These are phyloP conservation scores for Fusarium xyrophilum DNA, from an alignment of 2,329 filamentous ascomycete species.

Conservation along the genomic window DNA sequence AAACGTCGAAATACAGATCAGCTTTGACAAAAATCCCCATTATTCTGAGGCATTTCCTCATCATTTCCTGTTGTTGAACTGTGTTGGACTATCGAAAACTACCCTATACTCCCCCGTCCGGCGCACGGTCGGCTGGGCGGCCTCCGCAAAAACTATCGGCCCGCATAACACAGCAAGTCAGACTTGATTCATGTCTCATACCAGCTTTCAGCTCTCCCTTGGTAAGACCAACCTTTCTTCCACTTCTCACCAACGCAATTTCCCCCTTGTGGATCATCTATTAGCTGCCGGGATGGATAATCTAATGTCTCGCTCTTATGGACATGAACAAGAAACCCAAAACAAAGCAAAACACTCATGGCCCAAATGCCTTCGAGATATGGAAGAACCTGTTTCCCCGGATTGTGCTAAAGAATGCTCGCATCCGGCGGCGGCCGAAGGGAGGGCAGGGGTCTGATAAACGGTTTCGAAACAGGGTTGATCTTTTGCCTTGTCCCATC, in stretches of 20 bases:
- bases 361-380: not conserved
- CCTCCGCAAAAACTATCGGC: conserved; percentile 20
- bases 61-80: not conserved
- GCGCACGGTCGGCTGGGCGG: not conserved
- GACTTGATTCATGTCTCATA: conserved; percentile 21
- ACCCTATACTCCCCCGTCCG: not conserved
- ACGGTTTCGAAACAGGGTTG: not conserved
- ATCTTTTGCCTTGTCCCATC: not conserved
- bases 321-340: not conserved
- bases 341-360: not conserved
- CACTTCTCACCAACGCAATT: conserved; percentile 4
- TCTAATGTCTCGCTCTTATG: conserved; percentile 5
- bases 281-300: not conserved
- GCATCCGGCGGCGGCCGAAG: not conserved
- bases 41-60: not conserved
- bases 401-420: conserved; percentile 15
- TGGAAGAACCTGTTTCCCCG: conserved; percentile 5
- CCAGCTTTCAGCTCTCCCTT: conserved; percentile 29
- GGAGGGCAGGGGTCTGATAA: not conserved
- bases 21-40: not conserved
- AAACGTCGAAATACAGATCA: not conserved
- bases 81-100: not conserved
- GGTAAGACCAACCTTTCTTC: conserved; percentile 7
- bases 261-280: conserved; percentile 1
- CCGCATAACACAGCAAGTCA: not conserved